Evolutionary conservation across 495 filamentous ascomycete genomes (phyloP), one percentile per base, ranked within the genome.

Genomic region (Halenospora varia): DNA sequence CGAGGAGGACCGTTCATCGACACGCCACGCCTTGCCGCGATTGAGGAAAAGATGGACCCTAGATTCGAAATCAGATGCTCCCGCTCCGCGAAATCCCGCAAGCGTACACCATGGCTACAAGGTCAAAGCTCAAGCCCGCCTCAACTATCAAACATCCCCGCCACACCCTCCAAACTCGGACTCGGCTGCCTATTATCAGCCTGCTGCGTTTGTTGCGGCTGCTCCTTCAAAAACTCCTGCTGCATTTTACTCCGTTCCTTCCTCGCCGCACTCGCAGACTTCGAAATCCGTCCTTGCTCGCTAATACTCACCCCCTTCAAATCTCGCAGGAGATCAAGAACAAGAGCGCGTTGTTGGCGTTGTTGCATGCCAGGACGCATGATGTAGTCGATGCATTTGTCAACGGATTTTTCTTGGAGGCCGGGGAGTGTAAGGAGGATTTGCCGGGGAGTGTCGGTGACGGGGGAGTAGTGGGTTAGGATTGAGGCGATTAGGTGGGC

Each of bases 231-330:
- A 56, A 81, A 83, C 47, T 81, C 73, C 66, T 83, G 77, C 2
- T 75, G 75, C 78, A 83, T 80, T 68, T 78, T 82, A 55, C 74
- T 82, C 19, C 80, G 65, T 3, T 58, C 55, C 25, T 73, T 61
- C 56, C 71, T 70, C 55, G 70, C 44, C 44, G 53, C n/a, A 25
- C 58, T 44, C 40, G 23, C 55, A 48, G 70, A 73, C 66, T 79
- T 79, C 26, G 53, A 72, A 15, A 97, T 81, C 71, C 90, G 93
- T 39, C 94, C 94, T 75, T 92, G 87, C 70, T 97, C 94, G 18
- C 90, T 87, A 53, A 99, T 88, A 60, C 90, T 92, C 2, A 96
- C 83, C 2, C 94, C 92, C 48, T 95, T 83, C 13, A 97, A 71
- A 40, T 89, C 85, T 57, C 92, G 86, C 13, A 99, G 75, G 8